Conservation (phyloP, 768 basidiomycete species). For the Collybia sp. region DNA sequence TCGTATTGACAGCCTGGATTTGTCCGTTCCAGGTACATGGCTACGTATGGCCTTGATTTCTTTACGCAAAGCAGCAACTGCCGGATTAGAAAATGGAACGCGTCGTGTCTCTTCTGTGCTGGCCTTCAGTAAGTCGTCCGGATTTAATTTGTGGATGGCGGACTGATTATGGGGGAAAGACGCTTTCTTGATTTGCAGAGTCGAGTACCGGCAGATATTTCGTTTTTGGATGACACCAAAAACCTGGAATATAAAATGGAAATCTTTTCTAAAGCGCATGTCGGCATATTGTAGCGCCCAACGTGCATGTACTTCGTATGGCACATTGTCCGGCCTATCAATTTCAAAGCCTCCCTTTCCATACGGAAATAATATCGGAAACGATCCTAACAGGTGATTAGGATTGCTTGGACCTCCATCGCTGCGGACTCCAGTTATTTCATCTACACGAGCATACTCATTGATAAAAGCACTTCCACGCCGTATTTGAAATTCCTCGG, state of each 20-base stretch:
- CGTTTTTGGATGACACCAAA: conserved; percentile 23
- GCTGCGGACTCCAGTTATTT: background rate
- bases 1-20: conserved; percentile 16
- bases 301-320: conserved; percentile 13
- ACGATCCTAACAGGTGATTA: conserved; percentile 7
- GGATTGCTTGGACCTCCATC: no score
- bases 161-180: conserved; percentile 17
- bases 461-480: background rate
- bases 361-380: conserved; percentile 10
- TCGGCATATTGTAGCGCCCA: conserved; percentile 22
- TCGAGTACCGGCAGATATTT: conserved; percentile 15
- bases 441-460: conserved; percentile 4
- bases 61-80: conserved; percentile 15
- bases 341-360: conserved; percentile 10
- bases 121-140: conserved; percentile 23
- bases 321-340: background rate
- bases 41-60: conserved; percentile 18
- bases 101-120: conserved; percentile 24
- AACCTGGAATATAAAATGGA: conserved; percentile 19
- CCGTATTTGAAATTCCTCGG: background rate
- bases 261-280: conserved; percentile 20
- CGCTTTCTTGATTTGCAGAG: conserved; percentile 24
- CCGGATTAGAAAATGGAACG: conserved; percentile 16
- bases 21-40: conserved; percentile 26
- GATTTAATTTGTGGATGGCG: conserved; percentile 16